Percentiles rank a stretch among this genome's conserved stretches.
Evolutionary conservation across 768 basidiomycete species (phyloP).

Genomic region (Mycena amicta): DNA sequence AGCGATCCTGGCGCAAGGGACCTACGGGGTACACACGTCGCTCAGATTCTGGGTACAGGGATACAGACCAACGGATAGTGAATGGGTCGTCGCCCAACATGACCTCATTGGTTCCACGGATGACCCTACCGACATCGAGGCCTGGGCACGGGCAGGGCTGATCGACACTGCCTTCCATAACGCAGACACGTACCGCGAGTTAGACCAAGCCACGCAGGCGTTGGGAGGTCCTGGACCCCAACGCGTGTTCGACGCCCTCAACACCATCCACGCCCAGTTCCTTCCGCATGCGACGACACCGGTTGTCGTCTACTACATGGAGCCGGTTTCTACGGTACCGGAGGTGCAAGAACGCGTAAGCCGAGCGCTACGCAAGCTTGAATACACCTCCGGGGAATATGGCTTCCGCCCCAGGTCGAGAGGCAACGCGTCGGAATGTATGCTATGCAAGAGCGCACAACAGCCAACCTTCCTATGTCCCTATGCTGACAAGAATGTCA

Average conservation of each 20-base stretch:
- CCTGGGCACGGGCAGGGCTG: neutral
- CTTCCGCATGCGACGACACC: neutral
- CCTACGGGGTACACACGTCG: neutral
- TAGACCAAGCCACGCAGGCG: neutral
- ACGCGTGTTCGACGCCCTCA: conserved; percentile 7
- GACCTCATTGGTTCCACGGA: neutral
- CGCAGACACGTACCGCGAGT: neutral
- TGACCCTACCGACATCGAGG: neutral
- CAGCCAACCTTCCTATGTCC: conserved; percentile 8
- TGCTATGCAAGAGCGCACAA: too few species aligned
- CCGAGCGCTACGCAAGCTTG: neutral
- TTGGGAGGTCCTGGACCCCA: neutral
- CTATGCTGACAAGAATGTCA: neutral
- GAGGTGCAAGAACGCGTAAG: neutral
- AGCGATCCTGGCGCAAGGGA: neutral
- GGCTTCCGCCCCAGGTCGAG: neutral
- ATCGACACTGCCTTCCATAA: neutral
- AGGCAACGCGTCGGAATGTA: neutral
- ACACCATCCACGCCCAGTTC: conserved; percentile 6
- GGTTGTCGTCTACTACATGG: conserved; percentile 1
- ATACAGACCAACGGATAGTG: neutral
- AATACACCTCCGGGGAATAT: neutral
- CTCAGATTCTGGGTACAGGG: neutral
- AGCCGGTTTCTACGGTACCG: neutral
- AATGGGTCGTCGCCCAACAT: neutral